Conservation (phyloP, 768 basidiomycete species). For the Pleurotus cornucopiae region DNA sequence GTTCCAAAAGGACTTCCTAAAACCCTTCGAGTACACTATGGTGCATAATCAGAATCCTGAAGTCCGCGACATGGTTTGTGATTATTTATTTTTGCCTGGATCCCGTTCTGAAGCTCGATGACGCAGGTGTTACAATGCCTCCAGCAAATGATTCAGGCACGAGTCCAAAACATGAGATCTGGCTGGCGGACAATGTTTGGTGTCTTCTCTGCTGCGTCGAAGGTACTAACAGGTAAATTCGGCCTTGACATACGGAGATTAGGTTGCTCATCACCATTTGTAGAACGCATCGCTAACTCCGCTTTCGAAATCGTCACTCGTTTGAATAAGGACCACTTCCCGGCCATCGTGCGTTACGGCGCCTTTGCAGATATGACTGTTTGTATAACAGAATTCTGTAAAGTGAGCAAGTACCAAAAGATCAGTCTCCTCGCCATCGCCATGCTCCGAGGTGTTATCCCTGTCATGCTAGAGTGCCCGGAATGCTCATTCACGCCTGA, state of each 20-base stretch:
- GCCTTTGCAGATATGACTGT: slow-evolving; percentile 95
- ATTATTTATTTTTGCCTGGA: too few relatives aligned
- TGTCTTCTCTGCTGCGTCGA: slow-evolving; percentile 95
- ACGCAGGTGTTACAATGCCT: slow-evolving; percentile 90
- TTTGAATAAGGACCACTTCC: slow-evolving; percentile 87
- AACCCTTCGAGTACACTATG: slow-evolving; percentile 98
- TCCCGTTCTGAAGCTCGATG: slow-evolving; percentile 3
- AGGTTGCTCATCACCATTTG: slow-evolving; percentile 9
- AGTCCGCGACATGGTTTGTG: slow-evolving; percentile 84
- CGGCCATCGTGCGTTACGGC: slow-evolving; percentile 87
- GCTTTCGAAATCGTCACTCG: slow-evolving; percentile 95
- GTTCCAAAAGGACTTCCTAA: slow-evolving; percentile 98
- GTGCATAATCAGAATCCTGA: slow-evolving; percentile 94
- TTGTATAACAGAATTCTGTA: slow-evolving; percentile 98
- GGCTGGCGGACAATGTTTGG: slow-evolving; percentile 99
- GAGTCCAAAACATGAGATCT: slow-evolving; percentile 91
- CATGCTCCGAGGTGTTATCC: slow-evolving; percentile 91
- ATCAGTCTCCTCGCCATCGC: slow-evolving; percentile 94
- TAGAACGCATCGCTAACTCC: slow-evolving; percentile 86
- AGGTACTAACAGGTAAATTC: slow-evolving; percentile 74
- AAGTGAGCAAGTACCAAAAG: slow-evolving; percentile 99
- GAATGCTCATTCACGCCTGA: slow-evolving; percentile 45
- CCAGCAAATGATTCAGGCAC: slow-evolving; percentile 97
- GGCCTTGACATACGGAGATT: background rate
- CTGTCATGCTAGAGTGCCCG: slow-evolving; percentile 82